Evolutionary conservation across 23 red algal genomes (phyloP).

Genomic region (Gracilaria vermiculophylla): DNA sequence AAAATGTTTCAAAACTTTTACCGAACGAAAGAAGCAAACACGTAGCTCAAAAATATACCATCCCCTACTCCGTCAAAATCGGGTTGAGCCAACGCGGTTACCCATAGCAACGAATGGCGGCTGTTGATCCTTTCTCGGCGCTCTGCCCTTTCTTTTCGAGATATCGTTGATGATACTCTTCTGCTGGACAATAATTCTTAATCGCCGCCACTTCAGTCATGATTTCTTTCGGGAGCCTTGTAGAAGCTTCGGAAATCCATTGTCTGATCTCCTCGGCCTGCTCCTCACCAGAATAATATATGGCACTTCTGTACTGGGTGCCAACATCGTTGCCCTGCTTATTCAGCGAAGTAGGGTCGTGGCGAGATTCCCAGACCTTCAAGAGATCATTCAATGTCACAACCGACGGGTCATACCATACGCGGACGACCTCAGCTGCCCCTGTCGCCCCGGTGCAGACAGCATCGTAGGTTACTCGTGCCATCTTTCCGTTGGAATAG

Average conservation of each 20-base stretch:
- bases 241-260: slow-evolving; percentile 29
- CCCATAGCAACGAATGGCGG: slow-evolving; percentile 67
- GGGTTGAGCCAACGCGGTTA: neutral
- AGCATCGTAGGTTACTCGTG: slow-evolving; percentile 78
- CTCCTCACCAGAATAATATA: slow-evolving; percentile 78
- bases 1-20: no score
- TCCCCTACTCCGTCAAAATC: neutral
- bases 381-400: slow-evolving; percentile 62
- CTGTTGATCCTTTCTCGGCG: slow-evolving; percentile 41
- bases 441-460: slow-evolving; percentile 84
- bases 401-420: slow-evolving; percentile 71
- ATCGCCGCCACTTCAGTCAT: slow-evolving; percentile 55
- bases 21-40: neutral
- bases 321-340: slow-evolving; percentile 94
- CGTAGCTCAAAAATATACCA: neutral
- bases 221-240: slow-evolving; percentile 17
- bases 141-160: slow-evolving; percentile 87
- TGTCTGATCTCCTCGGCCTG: slow-evolving; percentile 66
- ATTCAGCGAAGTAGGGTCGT: slow-evolving; percentile 87
- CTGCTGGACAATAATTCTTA: slow-evolving; percentile 75
- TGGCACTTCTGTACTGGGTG: slow-evolving; percentile 82
- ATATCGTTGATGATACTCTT: slow-evolving; percentile 91
- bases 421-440: slow-evolving; percentile 91
- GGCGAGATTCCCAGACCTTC: slow-evolving; percentile 71
- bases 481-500: slow-evolving; percentile 66